Percentiles rank a stretch among this genome's conserved stretches.
Evolutionary conservation across 148 eudicot species (phyloP).

Genomic region (Vaccinium vitisidaea): DNA sequence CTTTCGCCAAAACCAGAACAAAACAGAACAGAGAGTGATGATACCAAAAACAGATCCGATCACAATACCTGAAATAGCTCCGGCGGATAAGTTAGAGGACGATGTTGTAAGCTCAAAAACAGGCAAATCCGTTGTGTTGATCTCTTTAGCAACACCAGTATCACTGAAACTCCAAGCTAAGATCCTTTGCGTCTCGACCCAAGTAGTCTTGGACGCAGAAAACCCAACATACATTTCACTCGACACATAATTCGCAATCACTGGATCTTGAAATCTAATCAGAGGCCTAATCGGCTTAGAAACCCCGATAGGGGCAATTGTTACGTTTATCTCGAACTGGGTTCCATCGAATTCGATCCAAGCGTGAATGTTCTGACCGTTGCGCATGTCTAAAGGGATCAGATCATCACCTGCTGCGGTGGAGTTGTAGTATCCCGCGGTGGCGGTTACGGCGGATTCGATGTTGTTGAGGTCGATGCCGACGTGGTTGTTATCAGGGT

Average conservation of each 20-base stretch:
- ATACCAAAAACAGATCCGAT: conserved; percentile 25
- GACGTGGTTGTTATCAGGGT: conserved; percentile 43
- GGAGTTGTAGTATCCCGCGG: conserved; percentile 40
- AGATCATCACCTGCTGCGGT: background rate
- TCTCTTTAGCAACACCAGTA: conserved; percentile 35
- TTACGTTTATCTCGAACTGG: conserved; percentile 36
- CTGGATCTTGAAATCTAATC: conserved; percentile 27
- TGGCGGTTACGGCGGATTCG: conserved; percentile 18
- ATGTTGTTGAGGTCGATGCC: conserved; percentile 44
- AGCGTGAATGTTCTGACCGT: conserved; percentile 50
- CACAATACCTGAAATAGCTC: conserved; percentile 39
- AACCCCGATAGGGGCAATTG: conserved; percentile 41
- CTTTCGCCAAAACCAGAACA: conserved; percentile 36
- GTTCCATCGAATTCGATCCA: conserved; percentile 55
- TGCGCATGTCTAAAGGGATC: conserved; percentile 35
- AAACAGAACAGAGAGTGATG: background rate
- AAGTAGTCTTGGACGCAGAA: conserved; percentile 45
- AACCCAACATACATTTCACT: conserved; percentile 48
- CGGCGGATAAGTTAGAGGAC: conserved; percentile 27
- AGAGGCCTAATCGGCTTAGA: conserved; percentile 32
- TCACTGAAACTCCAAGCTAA: conserved; percentile 62
- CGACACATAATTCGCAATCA: conserved; percentile 28
- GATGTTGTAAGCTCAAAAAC: conserved; percentile 19
- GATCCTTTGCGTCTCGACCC: conserved; percentile 49
- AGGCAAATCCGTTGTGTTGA: conserved; percentile 44